A percentile compares a stretch with the other conserved stretches of the same genome.
phyloP scores from a whole-genome alignment of 2,329 filamentous ascomycete genomes.

The Arthrobotrys megalospora region DNA sequence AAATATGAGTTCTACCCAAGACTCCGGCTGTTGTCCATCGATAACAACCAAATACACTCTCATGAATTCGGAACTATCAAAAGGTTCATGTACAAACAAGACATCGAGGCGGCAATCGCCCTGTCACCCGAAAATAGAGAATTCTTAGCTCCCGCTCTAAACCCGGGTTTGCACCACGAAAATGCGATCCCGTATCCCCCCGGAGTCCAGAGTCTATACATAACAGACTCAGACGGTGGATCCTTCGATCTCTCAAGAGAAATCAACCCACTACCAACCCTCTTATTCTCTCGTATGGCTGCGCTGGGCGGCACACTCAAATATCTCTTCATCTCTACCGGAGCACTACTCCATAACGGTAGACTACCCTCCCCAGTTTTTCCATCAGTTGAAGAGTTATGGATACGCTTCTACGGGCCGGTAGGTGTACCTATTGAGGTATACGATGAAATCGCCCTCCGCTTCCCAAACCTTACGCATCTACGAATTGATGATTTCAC shows the following conservation, averaged over 20 bases:
- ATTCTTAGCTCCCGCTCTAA: slow-evolving; percentile 12
- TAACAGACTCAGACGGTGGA: slow-evolving; percentile 17
- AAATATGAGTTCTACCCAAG: slow-evolving; percentile 23
- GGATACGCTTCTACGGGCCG: slow-evolving; percentile 19
- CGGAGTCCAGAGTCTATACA: slow-evolving; percentile 16
- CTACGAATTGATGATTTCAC: slow-evolving; percentile 18
- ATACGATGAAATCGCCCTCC: slow-evolving; percentile 19
- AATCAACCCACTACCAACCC: slow-evolving; percentile 22
- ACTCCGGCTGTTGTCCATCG: slow-evolving; percentile 11
- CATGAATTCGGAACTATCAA: slow-evolving; percentile 29
- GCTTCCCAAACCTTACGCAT: slow-evolving; percentile 14
- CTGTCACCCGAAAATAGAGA: slow-evolving; percentile 15
- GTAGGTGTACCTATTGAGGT: slow-evolving; percentile 9
- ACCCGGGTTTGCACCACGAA: slow-evolving; percentile 16
- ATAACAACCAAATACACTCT: slow-evolving; percentile 24
- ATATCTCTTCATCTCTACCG: slow-evolving; percentile 16
- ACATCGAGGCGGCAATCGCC: slow-evolving; percentile 16
- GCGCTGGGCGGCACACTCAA: slow-evolving; percentile 5
- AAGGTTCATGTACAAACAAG: slow-evolving; percentile 25
- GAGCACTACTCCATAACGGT: slow-evolving; percentile 15
- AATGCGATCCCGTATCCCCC: slow-evolving; percentile 15
- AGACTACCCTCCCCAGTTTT: slow-evolving; percentile 5
- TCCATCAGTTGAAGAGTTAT: slow-evolving; percentile 8
- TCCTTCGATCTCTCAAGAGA: slow-evolving; percentile 19
- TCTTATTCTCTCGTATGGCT: slow-evolving; percentile 20